Base-by-base conservation (phyloP, 108 stramenopile genomes). In the Cyclotella cryptica region DNA sequence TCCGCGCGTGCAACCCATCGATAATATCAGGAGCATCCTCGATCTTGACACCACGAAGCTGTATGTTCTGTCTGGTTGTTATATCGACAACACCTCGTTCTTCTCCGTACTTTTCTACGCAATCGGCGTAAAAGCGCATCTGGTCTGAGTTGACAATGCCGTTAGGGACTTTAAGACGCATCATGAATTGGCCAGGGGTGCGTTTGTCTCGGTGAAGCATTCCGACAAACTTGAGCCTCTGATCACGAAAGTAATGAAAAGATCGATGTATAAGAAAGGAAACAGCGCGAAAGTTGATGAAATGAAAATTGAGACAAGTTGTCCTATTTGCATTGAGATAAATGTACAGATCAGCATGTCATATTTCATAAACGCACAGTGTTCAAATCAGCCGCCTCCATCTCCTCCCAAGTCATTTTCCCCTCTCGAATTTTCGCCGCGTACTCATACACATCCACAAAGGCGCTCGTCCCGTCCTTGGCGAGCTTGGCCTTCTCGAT, bases 161-260 rank as follows among this genome's bases (percentile, higher is more conserved):
- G 79, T 97, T 97, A 7, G 97, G 96, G 5, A 96, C 88, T 72
- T 90, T 87, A 58, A 95, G 86, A 1, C 96, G 87, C 93, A 97
- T 93, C 96, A 98, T 96, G 89, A 98, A 98, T 67, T 93, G 92
- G 26, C 97, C 97, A 3, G 97, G 97, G 41, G 96, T 97, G 21
- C 95, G 90, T 85, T 97, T 98, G 60, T 84, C 76, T 46, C 97
- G 84, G 83, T 96, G 96, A 24, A 98, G 88, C 86, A 98, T 89
- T 42, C 97, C 97, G 6, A 92, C 96, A 78, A 85, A 98, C 85
- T 98, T 98, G 10, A 98, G 78, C 4, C 97, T 87, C 81, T 92
- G 64, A 43, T 53, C 12, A 14, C 43, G 59, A 47, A 59, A 60
- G 41, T 19, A 53, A 47, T 22, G 24, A 74, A 63, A 66, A 30